A percentile compares a stretch with the other conserved stretches of the same genome.
These are phyloP conservation scores for Effrenium voratum DNA, from an alignment of 73 alveolate species.

Conservation along the genomic window DNA sequence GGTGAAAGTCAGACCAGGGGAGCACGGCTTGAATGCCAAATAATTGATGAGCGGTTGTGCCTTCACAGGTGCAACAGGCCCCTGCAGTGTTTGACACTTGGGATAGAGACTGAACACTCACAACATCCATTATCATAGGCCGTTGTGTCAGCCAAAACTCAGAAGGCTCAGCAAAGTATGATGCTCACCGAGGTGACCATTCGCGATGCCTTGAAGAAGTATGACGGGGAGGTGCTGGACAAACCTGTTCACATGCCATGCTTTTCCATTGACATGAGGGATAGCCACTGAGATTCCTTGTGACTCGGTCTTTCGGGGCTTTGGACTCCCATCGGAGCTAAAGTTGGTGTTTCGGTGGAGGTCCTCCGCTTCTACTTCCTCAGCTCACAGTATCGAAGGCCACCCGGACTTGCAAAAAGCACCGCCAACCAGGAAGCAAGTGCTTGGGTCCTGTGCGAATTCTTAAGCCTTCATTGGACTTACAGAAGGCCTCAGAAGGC, in stretches of 20 bases:
- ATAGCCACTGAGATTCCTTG: too few relatives aligned
- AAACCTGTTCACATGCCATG: too few relatives aligned
- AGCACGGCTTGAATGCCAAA: background rate
- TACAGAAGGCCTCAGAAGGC: too few relatives aligned
- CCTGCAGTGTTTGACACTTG: background rate
- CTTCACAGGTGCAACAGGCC: background rate
- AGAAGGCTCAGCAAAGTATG: background rate
- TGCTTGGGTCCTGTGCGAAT: background rate
- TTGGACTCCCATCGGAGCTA: too few relatives aligned
- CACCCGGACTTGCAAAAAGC: background rate
- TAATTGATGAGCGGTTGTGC: background rate
- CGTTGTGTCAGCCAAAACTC: too few relatives aligned
- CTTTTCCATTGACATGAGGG: too few relatives aligned
- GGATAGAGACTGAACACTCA: too few relatives aligned
- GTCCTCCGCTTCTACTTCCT: slow-evolving; percentile 78
- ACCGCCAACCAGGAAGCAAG: background rate
- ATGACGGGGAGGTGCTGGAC: slow-evolving; percentile 72
- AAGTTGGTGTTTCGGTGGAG: background rate
- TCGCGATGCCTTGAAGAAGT: slow-evolving; percentile 65
- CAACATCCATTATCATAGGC: too few relatives aligned
- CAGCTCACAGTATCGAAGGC: slow-evolving; percentile 88
- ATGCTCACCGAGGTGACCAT: slow-evolving; percentile 56
- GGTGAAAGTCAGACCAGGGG: too few relatives aligned
- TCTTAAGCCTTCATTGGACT: background rate
- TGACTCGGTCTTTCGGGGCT: too few relatives aligned